phyloP scores from a whole-genome alignment of 2,329 filamentous ascomycete species.

The Macroventuria anomochaeta region DNA sequence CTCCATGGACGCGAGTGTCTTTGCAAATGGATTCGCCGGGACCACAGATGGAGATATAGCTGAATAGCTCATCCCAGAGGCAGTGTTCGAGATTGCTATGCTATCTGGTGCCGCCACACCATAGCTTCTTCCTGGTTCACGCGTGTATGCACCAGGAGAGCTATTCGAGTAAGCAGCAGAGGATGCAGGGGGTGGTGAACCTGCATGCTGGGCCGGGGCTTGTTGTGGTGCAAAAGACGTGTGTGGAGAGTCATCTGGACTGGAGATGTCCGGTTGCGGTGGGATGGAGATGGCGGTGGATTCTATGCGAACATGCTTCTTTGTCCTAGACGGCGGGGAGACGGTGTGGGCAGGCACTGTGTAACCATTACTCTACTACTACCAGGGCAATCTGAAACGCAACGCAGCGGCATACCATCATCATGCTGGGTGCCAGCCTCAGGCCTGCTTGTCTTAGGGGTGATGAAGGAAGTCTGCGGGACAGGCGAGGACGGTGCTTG shows the following conservation, averaged over 20 bases:
- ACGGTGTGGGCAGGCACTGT: slow-evolving; percentile 38
- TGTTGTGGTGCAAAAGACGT: slow-evolving; percentile 26
- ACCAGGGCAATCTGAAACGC: slow-evolving; percentile 27
- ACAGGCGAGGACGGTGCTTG: slow-evolving; percentile 29
- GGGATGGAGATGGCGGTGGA: slow-evolving; percentile 49
- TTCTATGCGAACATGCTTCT: slow-evolving; percentile 66
- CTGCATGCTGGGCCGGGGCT: slow-evolving; percentile 22
- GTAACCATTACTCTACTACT: slow-evolving; percentile 44
- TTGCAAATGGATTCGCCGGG: slow-evolving; percentile 48
- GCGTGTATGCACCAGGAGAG: slow-evolving; percentile 21
- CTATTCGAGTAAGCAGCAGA: slow-evolving; percentile 30
- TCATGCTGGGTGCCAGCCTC: slow-evolving; percentile 31
- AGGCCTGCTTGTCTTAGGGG: slow-evolving; percentile 30
- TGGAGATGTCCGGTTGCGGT: slow-evolving; percentile 41
- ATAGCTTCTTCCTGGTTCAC: slow-evolving; percentile 30
- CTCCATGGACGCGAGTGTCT: slow-evolving; percentile 49
- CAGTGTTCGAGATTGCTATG: slow-evolving; percentile 31
- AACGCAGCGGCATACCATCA: slow-evolving; percentile 43
- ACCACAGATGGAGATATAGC: slow-evolving; percentile 27
- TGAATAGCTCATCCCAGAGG: slow-evolving; percentile 21
- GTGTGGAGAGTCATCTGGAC: slow-evolving; percentile 27
- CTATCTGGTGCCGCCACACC: slow-evolving; percentile 34
- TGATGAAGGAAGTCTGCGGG: slow-evolving; percentile 37
- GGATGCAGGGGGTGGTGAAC: slow-evolving; percentile 24
- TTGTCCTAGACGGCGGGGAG: slow-evolving; percentile 51